phyloP scores from a whole-genome alignment of 1,139 yeast genomes.

The Geotrichum citri-aurantii region DNA sequence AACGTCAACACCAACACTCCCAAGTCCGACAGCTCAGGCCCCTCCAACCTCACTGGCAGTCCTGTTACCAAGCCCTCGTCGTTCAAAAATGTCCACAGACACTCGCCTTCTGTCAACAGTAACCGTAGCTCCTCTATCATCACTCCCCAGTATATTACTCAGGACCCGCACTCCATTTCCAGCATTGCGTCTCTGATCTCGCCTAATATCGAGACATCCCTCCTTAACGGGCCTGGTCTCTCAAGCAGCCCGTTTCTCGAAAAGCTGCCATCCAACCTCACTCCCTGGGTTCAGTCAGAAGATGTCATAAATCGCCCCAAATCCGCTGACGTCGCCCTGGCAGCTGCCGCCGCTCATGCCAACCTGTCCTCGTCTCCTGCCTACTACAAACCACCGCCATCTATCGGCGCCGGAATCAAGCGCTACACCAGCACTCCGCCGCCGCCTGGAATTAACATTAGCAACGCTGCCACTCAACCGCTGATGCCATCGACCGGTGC shows the following conservation, averaged over 20 bases:
- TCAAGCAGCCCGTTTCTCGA: neutral
- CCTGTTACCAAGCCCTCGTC: neutral
- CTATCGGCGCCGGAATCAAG: conserved; percentile 1
- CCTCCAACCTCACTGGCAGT: neutral
- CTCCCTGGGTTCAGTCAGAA: conserved; percentile 7
- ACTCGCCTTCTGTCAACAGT: conserved; percentile 7
- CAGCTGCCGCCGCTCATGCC: neutral
- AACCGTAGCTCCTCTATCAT: neutral
- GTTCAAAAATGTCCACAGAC: neutral
- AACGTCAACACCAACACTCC: neutral
- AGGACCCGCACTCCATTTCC: neutral
- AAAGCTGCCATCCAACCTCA: neutral
- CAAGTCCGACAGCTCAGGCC: neutral
- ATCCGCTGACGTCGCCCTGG: neutral
- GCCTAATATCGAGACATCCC: neutral
- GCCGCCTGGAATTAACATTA: conserved; percentile 15
- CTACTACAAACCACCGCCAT: conserved; percentile 4
- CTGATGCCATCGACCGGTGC: neutral
- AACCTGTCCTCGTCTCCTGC: neutral
- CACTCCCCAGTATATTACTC: conserved; percentile 3
- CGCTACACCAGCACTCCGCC: conserved; percentile 16
- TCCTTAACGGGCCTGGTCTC: neutral
- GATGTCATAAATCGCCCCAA: conserved; percentile 5
- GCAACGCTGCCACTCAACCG: conserved; percentile 11
- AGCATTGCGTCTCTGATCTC: conserved; percentile 4